These are phyloP conservation scores for Candida khao-thaluensis DNA, from an alignment of 805 yeast species.

Conservation along the genomic window DNA sequence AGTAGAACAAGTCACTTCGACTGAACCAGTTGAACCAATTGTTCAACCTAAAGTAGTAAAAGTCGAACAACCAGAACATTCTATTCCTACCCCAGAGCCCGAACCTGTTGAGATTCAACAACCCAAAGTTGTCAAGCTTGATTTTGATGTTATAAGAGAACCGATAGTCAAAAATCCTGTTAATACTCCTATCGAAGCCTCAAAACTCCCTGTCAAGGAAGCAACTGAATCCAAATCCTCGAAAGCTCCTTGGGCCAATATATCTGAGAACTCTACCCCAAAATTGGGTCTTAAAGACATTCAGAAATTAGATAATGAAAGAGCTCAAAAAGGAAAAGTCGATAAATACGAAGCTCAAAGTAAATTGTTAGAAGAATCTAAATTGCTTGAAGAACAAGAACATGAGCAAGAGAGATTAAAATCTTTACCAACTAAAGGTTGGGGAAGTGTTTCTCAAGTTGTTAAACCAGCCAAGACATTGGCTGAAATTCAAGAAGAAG, in stretches of 20 bases:
- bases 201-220: no score
- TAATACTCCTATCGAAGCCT: neutral
- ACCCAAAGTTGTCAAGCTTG: constrained; percentile 3
- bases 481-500: constrained; percentile 64
- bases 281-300: constrained; percentile 50
- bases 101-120: neutral
- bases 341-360: constrained; percentile 27
- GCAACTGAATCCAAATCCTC: constrained; percentile 5
- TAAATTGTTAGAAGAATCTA: constrained; percentile 15
- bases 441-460: constrained; percentile 34
- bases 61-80: constrained; percentile 1
- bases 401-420: constrained; percentile 17
- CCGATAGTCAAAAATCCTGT: constrained; percentile 1
- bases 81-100: neutral
- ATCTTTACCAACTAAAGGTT: constrained; percentile 43
- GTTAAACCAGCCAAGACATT: constrained; percentile 46
- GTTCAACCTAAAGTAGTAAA: constrained; percentile 8
- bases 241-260: constrained; percentile 58
- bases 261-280: constrained; percentile 25
- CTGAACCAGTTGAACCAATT: neutral
- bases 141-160: constrained; percentile 1
- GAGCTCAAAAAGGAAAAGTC: constrained; percentile 36
- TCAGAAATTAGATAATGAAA: constrained; percentile 50
- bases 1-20: no score
- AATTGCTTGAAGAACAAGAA: constrained; percentile 22